A percentile compares a stretch with the other conserved stretches of the same genome.
These are phyloP conservation scores for Kazachstania bromeliacearum DNA, from an alignment of 805 yeast species.

Conservation along the genomic window DNA sequence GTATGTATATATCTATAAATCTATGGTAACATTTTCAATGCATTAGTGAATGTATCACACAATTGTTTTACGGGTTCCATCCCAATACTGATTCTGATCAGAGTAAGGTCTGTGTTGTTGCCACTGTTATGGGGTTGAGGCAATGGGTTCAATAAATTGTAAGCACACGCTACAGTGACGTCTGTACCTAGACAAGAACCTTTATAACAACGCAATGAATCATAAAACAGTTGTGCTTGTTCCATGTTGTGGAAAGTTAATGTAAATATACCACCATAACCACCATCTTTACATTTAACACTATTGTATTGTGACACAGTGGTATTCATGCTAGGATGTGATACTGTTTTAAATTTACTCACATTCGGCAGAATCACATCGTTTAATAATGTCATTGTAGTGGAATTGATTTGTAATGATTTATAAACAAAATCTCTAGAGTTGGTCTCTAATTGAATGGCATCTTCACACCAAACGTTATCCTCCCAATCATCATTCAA, in stretches of 20 bases:
- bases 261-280: slow-evolving; percentile 83
- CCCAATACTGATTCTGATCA: slow-evolving; percentile 58
- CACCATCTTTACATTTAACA: slow-evolving; percentile 58
- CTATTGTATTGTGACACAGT: slow-evolving; percentile 43
- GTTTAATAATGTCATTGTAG: slow-evolving; percentile 42
- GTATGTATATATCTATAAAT: neutral
- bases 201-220: slow-evolving; percentile 41
- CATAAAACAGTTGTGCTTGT: slow-evolving; percentile 66
- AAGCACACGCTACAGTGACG: slow-evolving; percentile 76
- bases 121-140: neutral
- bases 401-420: slow-evolving; percentile 43
- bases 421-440: slow-evolving; percentile 78
- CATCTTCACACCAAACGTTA: slow-evolving; percentile 81
- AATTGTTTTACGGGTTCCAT: too few species aligned
- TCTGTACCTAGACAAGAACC: slow-evolving; percentile 91
- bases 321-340: slow-evolving; percentile 54
- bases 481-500: slow-evolving; percentile 55
- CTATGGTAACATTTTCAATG: neutral
- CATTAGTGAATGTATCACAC: neutral
- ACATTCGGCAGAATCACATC: slow-evolving; percentile 39
- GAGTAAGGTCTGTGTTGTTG: neutral
- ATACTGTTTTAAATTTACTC: slow-evolving; percentile 49
- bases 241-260: slow-evolving; percentile 55
- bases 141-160: slow-evolving; percentile 57
- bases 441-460: slow-evolving; percentile 82